These are phyloP conservation scores for Corymbia citriodora DNA, from an alignment of 441 rosid genomes.

Conservation along the genomic window DNA sequence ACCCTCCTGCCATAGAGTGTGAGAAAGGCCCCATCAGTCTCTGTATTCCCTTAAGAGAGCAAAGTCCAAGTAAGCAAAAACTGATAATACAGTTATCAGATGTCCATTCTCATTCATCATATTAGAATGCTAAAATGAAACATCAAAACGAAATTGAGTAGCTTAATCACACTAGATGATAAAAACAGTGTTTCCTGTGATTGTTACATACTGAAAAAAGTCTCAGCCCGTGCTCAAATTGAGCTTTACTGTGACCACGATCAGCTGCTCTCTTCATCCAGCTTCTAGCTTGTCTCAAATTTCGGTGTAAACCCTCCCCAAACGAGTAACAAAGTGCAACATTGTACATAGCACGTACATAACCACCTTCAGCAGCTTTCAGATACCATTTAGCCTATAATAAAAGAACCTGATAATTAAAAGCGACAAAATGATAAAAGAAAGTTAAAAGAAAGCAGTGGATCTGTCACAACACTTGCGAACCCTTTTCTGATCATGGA, in stretches of 20 bases:
- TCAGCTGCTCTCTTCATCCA: constrained; percentile 98
- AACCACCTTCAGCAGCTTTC: constrained; percentile 81
- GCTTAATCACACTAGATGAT: neutral
- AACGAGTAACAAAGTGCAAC: constrained; percentile 60
- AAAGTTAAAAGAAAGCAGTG: neutral
- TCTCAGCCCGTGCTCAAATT: constrained; percentile 74
- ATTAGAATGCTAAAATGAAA: neutral
- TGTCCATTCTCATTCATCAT: neutral
- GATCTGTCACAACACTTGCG: neutral
- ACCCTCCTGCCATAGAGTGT: constrained; percentile 48
- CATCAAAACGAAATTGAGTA: neutral
- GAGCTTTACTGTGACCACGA: constrained; percentile 81
- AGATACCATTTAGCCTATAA: constrained; percentile 72
- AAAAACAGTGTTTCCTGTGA: neutral
- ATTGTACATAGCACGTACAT: constrained; percentile 85
- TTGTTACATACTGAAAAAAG: constrained; percentile 50
- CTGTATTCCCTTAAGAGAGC: neutral
- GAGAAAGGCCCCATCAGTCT: neutral
- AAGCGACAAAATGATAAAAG: neutral
- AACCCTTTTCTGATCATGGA: neutral
- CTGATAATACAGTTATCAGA: neutral
- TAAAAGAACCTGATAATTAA: neutral
- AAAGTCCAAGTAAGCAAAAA: neutral
- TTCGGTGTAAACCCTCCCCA: constrained; percentile 71
- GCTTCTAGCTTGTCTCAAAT: constrained; percentile 46